These are phyloP conservation scores for Panicum miliaceum DNA, from an alignment of 176 grass and related monocot species.

Conservation along the genomic window DNA sequence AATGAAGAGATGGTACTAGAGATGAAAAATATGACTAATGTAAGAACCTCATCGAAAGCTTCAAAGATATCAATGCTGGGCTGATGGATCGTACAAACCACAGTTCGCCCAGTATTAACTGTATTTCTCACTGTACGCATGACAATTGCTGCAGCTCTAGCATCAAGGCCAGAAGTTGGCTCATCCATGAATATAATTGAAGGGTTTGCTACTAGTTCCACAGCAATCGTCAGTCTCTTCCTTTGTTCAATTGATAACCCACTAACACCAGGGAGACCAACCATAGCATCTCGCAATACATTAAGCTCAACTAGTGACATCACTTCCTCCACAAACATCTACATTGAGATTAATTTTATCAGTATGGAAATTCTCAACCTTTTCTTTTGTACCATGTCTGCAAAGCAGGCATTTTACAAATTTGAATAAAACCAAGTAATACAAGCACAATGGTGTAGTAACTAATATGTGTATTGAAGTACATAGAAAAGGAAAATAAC, in stretches of 20 bases:
- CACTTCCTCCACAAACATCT: conserved; percentile 91
- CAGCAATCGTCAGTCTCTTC: conserved; percentile 86
- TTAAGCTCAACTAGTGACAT: conserved; percentile 91
- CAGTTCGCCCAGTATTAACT: conserved; percentile 88
- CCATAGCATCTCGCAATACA: conserved; percentile 67
- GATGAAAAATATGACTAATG: not conserved
- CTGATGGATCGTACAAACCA: conserved; percentile 96
- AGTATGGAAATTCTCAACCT: not conserved
- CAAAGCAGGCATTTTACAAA: not conserved
- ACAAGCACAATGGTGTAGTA: not conserved
- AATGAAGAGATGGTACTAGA: not conserved
- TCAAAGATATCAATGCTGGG: conserved; percentile 98
- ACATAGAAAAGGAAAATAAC: not conserved
- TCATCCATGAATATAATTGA: conserved; percentile 99
- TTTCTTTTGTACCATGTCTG: not conserved
- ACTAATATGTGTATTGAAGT: not conserved
- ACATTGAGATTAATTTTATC: conserved; percentile 35
- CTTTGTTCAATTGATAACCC: conserved; percentile 93
- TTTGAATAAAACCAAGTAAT: not conserved
- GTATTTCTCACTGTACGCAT: conserved; percentile 94
- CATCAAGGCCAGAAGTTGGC: conserved; percentile 95
- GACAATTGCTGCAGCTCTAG: conserved; percentile 91
- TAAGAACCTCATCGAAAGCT: conserved; percentile 84
- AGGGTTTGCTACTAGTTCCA: conserved; percentile 90
- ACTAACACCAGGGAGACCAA: conserved; percentile 77